Base-by-base conservation (phyloP, 495 filamentous ascomycete species). In the Penicillium silybi region DNA sequence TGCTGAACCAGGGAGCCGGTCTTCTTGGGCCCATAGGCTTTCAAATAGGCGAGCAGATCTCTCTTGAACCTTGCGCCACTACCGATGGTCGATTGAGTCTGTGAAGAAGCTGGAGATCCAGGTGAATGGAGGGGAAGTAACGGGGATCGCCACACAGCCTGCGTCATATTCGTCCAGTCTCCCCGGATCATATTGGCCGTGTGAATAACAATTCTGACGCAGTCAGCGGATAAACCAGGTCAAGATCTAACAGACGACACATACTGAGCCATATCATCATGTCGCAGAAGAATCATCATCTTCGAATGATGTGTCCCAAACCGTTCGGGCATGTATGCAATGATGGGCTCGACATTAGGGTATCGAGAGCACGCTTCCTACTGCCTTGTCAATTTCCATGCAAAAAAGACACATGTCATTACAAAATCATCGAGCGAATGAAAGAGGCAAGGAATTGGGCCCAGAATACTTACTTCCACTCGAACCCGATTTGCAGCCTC, bases 231-330 rank as follows among this genome's bases (percentile, higher is more conserved):
- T 0, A 26, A 23, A 1, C 10, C 39, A 29, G 4, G 18, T 9
- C 2, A 4, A 9, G 0, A 16, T 8, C 4, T 17, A 26, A 20
- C 0, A 51, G n/a, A n/a, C n/a, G n/a, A n/a, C n/a, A 32, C 76
- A 44, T 63, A 81, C 74, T 95, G 87, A 4, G 87, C 88, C 0
- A 76, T 75, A 52, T 86, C 81, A 64, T 95, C 89, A 63, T 87
- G 83, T 8, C 88, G 77, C 43, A 96, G 70, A 7, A 95, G 70
- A 29, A 95, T 74, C 66, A 96, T 83, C 85, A 95, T 92, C 67
- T 95, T 95, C 7, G 84, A 80, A 65, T 89, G 86, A 70, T 96
- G 91, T 0, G 91, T 96, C 22, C 91, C 91, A 61, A 92, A 95
- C 47, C 85, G 78, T 57, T 93, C 89, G 0, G 90, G 87, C 79